These are phyloP conservation scores for Magnaporthiopsis rhizophila DNA, from an alignment of 2,329 filamentous ascomycete genomes.

Conservation along the genomic window DNA sequence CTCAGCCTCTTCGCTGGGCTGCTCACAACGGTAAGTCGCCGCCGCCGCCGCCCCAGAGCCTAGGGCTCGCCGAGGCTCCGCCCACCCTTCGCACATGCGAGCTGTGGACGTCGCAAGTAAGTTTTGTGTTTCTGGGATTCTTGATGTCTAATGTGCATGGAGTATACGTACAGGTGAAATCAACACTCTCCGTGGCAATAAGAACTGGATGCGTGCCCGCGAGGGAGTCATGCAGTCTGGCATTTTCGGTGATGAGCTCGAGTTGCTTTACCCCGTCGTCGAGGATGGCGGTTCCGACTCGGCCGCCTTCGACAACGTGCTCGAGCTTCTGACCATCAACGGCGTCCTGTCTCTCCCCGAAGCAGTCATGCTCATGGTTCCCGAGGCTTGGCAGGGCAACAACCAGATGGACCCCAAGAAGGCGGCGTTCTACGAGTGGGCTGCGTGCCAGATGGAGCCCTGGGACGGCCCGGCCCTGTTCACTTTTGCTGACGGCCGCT, in stretches of 20 bases:
- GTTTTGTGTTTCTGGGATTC: neutral
- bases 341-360: conserved; percentile 91
- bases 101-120: neutral
- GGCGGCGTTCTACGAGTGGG: conserved; percentile 97
- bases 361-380: conserved; percentile 97
- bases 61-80: neutral
- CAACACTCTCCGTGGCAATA: conserved; percentile 94
- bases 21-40: conserved; percentile 83
- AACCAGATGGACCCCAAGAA: conserved; percentile 87
- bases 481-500: conserved; percentile 92
- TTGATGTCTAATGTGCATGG: neutral
- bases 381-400: conserved; percentile 96
- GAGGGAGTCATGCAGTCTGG: conserved; percentile 93
- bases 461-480: conserved; percentile 97
- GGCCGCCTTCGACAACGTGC: conserved; percentile 92
- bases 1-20: conserved; percentile 91
- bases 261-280: conserved; percentile 85
- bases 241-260: conserved; percentile 86
- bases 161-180: conserved; percentile 58
- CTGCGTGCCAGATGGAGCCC: conserved; percentile 96
- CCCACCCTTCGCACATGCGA: too few species aligned
- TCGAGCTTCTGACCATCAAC: conserved; percentile 90
- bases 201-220: conserved; percentile 98
- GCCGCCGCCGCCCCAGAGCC: neutral
- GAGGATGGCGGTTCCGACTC: conserved; percentile 96